phyloP scores from a whole-genome alignment of 73 alveolate genomes.

The Stentor coeruleus region DNA sequence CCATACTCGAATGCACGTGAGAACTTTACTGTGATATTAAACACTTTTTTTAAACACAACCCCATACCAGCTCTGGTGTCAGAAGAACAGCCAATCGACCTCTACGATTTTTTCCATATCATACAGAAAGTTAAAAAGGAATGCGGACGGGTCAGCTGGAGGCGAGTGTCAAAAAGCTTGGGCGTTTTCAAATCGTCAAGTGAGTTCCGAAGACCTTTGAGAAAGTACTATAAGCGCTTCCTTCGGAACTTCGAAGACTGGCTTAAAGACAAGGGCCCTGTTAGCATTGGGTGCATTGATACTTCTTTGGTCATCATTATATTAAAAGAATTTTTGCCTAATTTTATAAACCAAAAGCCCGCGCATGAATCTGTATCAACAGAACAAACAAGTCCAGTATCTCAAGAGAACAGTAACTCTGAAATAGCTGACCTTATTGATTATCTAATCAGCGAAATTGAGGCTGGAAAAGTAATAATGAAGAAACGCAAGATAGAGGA shows the following conservation, averaged over 20 bases:
- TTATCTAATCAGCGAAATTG: background rate
- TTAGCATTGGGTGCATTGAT: constrained; percentile 15
- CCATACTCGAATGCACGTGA: background rate
- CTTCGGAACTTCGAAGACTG: background rate
- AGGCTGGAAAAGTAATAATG: background rate
- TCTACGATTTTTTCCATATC: constrained; percentile 11
- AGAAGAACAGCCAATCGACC: background rate
- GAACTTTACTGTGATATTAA: background rate
- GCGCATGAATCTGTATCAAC: background rate
- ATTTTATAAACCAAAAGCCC: background rate
- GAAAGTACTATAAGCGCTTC: background rate
- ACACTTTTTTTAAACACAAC: background rate
- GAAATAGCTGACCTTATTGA: background rate
- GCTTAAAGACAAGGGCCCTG: constrained; percentile 19
- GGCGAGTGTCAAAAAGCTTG: constrained; percentile 5
- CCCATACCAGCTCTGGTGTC: background rate
- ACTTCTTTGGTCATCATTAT: background rate
- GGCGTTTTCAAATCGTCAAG: background rate
- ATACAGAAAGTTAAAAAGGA: constrained; percentile 18
- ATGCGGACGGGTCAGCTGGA: constrained; percentile 21
- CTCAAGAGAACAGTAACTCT: background rate
- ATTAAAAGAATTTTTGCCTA: constrained; percentile 20
- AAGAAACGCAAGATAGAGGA: background rate
- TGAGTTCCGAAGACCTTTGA: constrained; percentile 2
- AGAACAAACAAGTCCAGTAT: background rate